phyloP scores from a whole-genome alignment of 164 flowering plant genomes.

The Warburgia ugandensis region DNA sequence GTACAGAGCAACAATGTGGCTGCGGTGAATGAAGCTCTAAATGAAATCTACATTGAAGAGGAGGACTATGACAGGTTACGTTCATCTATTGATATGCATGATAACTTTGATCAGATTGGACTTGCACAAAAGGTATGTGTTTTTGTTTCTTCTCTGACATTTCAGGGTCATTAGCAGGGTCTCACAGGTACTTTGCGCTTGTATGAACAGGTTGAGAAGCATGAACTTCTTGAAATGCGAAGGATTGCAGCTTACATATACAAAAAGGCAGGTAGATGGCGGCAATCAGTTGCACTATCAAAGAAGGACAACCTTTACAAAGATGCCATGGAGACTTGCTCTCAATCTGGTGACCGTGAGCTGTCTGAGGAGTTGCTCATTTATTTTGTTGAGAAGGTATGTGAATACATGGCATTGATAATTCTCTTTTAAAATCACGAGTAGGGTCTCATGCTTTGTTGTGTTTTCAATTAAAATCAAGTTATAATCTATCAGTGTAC shows the following conservation, averaged over 20 bases:
- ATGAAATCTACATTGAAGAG: slow-evolving; percentile 81
- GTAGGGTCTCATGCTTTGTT: no score
- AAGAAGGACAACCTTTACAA: slow-evolving; percentile 94
- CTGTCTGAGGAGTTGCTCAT: slow-evolving; percentile 94
- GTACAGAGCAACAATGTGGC: slow-evolving; percentile 96
- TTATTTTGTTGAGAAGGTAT: slow-evolving; percentile 91
- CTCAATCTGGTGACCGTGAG: slow-evolving; percentile 96
- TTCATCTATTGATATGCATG: slow-evolving; percentile 91
- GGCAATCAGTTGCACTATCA: slow-evolving; percentile 91
- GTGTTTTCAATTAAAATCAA: no score
- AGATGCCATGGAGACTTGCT: slow-evolving; percentile 98
- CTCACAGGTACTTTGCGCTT: background rate
- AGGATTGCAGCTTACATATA: slow-evolving; percentile 96
- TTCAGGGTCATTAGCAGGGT: background rate
- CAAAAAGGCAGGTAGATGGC: slow-evolving; percentile 97
- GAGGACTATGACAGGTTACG: slow-evolving; percentile 94
- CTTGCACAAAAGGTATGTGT: slow-evolving; percentile 72
- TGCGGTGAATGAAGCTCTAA: slow-evolving; percentile 96
- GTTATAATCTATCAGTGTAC: no score
- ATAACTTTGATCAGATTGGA: slow-evolving; percentile 94
- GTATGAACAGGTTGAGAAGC: slow-evolving; percentile 85
- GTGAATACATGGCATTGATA: background rate
- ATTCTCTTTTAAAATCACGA: no score
- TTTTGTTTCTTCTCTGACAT: no score
- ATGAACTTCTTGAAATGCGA: slow-evolving; percentile 98